A percentile compares a stretch with the other conserved stretches of the same genome.
Conservation (phyloP, 208 protist species). For the Vickermania ingenoplastis region DNA sequence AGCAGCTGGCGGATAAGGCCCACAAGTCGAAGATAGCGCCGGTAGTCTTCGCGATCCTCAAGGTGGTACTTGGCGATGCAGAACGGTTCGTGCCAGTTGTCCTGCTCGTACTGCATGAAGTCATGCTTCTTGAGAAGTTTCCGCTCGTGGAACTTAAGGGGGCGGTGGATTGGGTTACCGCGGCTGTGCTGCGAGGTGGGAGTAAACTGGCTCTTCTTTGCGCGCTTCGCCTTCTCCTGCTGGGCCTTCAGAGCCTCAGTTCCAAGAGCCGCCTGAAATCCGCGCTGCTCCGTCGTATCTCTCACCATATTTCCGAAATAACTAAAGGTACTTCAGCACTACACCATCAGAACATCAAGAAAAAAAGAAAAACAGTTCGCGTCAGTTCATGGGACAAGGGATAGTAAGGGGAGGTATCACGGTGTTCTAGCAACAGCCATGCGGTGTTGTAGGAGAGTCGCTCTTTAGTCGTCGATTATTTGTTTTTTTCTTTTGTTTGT, state of each 20-base stretch:
- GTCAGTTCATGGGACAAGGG: too few relatives aligned
- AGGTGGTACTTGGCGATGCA: constrained; percentile 91
- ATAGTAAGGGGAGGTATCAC: too few relatives aligned
- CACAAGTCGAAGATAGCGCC: constrained; percentile 79
- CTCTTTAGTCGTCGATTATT: too few relatives aligned
- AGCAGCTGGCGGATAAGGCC: constrained; percentile 82
- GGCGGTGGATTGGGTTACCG: constrained; percentile 76
- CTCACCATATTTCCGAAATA: constrained; percentile 23
- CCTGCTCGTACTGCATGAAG: constrained; percentile 88
- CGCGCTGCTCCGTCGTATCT: constrained; percentile 50
- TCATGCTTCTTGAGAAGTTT: constrained; percentile 88
- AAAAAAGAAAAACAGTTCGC: too few relatives aligned
- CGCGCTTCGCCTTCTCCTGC: constrained; percentile 46
- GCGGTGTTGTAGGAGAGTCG: too few relatives aligned
- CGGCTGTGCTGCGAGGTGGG: constrained; percentile 59
- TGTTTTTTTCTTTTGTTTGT: too few relatives aligned
- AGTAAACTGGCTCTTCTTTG: constrained; percentile 77
- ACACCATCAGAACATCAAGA: too few relatives aligned
- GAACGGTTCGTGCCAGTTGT: constrained; percentile 88
- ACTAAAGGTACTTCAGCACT: too few relatives aligned
- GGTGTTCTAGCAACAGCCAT: too few relatives aligned
- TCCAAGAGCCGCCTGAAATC: constrained; percentile 32
- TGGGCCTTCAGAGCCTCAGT: constrained; percentile 42
- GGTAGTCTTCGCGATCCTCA: constrained; percentile 89
- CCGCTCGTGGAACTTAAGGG: constrained; percentile 84